Conservation (phyloP, 805 yeast genomes). For the Yamadazyma scolyti region DNA sequence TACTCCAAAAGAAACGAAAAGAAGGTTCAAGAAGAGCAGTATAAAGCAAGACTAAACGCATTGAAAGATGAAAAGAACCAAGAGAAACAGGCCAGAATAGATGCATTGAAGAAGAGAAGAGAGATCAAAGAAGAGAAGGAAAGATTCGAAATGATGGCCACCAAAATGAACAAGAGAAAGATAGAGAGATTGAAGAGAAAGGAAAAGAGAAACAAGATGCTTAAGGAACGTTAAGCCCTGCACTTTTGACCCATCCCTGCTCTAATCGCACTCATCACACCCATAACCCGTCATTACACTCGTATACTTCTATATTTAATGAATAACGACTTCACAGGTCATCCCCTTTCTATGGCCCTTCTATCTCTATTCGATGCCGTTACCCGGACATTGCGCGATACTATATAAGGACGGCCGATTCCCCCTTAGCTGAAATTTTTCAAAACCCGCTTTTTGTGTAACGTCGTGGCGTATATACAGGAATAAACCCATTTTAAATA, state of each 20-base stretch:
- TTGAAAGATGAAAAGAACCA: slow-evolving; percentile 76
- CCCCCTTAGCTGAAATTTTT: slow-evolving; percentile 7
- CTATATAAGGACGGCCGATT: slow-evolving; percentile 15
- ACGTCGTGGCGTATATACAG: too few species aligned
- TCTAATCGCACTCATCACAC: too few species aligned
- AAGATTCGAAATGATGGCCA: slow-evolving; percentile 76
- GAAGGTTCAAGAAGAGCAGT: slow-evolving; percentile 59
- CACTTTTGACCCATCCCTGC: too few species aligned
- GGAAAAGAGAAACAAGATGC: slow-evolving; percentile 91
- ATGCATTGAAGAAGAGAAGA: slow-evolving; percentile 65
- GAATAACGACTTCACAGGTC: too few species aligned
- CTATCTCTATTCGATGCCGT: too few species aligned
- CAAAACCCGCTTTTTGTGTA: not conserved
- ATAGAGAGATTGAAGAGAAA: slow-evolving; percentile 85
- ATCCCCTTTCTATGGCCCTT: too few species aligned
- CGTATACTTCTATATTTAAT: too few species aligned
- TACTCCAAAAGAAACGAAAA: slow-evolving; percentile 70
- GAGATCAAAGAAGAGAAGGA: slow-evolving; percentile 85
- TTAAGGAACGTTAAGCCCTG: slow-evolving; percentile 69
- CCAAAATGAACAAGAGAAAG: slow-evolving; percentile 87
- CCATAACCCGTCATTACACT: too few species aligned
- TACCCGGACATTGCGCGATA: slow-evolving; percentile 17
- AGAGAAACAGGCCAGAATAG: slow-evolving; percentile 49
- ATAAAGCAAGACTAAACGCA: slow-evolving; percentile 65
- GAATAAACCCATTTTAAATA: too few species aligned